Base-by-base conservation (phyloP, 306 rosid genomes). In the Vigna radiata region DNA sequence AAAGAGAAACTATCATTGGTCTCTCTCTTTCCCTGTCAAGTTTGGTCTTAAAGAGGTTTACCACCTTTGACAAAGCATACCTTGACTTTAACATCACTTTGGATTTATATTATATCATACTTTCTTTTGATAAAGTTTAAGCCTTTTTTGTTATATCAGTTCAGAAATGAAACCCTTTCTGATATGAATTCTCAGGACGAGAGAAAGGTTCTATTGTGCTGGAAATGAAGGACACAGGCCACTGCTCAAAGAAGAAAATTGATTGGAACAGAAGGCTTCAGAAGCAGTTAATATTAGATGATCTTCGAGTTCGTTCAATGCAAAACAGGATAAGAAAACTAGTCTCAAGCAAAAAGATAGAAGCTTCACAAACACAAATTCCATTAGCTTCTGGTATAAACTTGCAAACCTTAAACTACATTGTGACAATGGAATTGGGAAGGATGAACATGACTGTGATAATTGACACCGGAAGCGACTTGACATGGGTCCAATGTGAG, bases 391-490 rank as follows among this genome's bases (percentile, higher is more conserved):
- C 93, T 58, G 96, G 96, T 15, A 55, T 86, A 70, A 82, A 79
- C 65, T 85, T 92, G 52, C 73, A 89, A 65, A 90, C 90, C 23
- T 79, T 90, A 46, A 94, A 92, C 77, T 94, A 94, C 88, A 79
- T 94, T 50, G 98, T 90, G 65, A 92, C 86, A 10, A 73, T 92
- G 68, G 88, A 77, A 71, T 33, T 92, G 14, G 91, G 95, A 8
- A 76, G 75, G 33, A 85, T 76, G 72, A 89, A 92, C 53, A 77
- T 85, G 86, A 89, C 94, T 1, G 87, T 94, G 70, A 87, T 90
- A 48, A 93, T 94, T 44, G 97, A 94, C 86, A 92, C 97, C 3
- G 98, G 97, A 82, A 94, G 98, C 60, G 97, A 92, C 62, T 76
- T 94, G 49, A 90, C 95, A 31, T 92, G 96, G 96, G 86, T 91